Evolutionary conservation across 2,329 filamentous ascomycete genomes (phyloP).

Genomic region (Cladosporium oxysporum): DNA sequence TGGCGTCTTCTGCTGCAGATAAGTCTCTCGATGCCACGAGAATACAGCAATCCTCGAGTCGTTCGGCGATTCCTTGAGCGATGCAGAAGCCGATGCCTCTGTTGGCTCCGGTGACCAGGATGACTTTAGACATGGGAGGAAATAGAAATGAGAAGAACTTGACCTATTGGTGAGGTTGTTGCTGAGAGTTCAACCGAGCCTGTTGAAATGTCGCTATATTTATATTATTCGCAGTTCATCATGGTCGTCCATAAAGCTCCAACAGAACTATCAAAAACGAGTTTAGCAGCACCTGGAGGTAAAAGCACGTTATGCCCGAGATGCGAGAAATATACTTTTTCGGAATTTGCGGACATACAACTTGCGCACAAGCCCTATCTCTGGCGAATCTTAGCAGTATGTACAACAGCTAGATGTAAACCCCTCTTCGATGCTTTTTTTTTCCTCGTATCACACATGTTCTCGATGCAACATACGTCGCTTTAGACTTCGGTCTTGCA

Average conservation of each 20-base stretch:
- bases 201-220: not conserved
- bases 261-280: not conserved
- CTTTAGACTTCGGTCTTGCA: too few relatives aligned
- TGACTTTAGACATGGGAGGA: constrained; percentile 9
- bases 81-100: constrained; percentile 29
- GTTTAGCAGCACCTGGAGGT: not conserved
- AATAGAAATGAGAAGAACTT: not conserved
- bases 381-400: not conserved
- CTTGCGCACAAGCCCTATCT: not conserved
- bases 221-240: not conserved
- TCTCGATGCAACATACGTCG: not conserved
- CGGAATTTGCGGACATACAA: constrained; percentile 10
- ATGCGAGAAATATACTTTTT: not conserved
- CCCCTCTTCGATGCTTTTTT: not conserved
- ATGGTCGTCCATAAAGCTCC: not conserved
- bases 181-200: too few relatives aligned
- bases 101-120: constrained; percentile 29
- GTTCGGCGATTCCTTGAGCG: constrained; percentile 27
- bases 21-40: constrained; percentile 36
- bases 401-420: constrained; percentile 6
- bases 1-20: constrained; percentile 32
- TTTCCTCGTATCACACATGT: not conserved
- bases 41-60: constrained; percentile 30
- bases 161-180: too few relatives aligned
- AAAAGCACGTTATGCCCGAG: not conserved